Conservation (phyloP, 148 eudicot genomes). For the Limonium bicolor region DNA sequence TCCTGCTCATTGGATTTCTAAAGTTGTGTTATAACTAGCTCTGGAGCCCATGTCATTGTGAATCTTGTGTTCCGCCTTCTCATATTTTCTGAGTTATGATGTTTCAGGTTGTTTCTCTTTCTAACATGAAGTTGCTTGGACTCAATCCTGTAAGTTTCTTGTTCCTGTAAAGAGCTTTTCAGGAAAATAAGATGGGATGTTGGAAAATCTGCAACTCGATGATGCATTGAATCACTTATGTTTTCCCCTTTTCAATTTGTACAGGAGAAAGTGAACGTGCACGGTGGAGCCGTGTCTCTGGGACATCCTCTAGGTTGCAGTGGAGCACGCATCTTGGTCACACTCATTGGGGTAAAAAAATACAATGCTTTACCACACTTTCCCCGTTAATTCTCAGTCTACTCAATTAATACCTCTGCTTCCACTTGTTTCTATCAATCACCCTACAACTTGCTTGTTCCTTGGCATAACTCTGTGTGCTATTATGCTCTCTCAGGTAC, state of each 20-base stretch:
- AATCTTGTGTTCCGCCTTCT: neutral
- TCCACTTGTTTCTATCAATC: neutral
- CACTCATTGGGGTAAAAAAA: slow-evolving; percentile 79
- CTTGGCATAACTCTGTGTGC: neutral
- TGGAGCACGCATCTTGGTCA: slow-evolving; percentile 88
- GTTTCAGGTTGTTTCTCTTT: slow-evolving; percentile 85
- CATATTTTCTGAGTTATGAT: neutral
- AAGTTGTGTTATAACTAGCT: neutral
- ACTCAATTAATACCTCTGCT: neutral
- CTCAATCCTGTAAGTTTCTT: slow-evolving; percentile 53
- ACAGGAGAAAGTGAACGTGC: slow-evolving; percentile 73
- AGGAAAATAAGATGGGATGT: too few relatives aligned
- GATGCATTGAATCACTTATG: neutral
- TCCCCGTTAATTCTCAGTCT: neutral
- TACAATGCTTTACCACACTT: neutral
- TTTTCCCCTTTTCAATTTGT: slow-evolving; percentile 7
- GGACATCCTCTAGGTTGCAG: slow-evolving; percentile 99
- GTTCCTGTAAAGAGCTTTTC: too few relatives aligned
- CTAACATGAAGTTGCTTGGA: slow-evolving; percentile 70
- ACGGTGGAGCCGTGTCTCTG: slow-evolving; percentile 96
- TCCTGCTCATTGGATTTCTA: too few relatives aligned
- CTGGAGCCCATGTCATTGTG: neutral
- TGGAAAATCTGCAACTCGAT: neutral
- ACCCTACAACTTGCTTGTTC: neutral
- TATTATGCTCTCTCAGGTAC: slow-evolving; percentile 30